phyloP scores from a whole-genome alignment of 257 asterid species.

The Solanum ahanhuiri region DNA sequence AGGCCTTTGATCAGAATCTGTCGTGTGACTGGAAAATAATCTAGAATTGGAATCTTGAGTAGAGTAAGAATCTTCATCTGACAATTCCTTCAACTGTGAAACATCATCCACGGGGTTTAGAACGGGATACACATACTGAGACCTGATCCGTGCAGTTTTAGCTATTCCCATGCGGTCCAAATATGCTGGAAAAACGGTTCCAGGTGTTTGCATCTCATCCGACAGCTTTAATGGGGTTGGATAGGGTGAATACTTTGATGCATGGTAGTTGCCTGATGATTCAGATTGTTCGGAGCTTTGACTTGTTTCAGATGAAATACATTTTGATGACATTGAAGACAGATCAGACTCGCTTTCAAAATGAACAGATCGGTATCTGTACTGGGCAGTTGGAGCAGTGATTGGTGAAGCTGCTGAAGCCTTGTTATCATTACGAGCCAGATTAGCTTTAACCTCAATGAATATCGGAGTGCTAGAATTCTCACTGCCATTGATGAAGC shows the following conservation, averaged over 20 bases:
- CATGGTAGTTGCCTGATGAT: conserved; percentile 13
- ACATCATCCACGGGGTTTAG: conserved; percentile 32
- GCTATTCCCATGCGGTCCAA: conserved; percentile 30
- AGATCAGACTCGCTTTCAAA: conserved; percentile 9
- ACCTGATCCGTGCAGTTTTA: conserved; percentile 41
- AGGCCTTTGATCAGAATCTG: conserved; percentile 14
- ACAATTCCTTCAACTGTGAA: conserved; percentile 30
- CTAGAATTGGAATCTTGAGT: conserved; percentile 1
- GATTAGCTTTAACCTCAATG: background rate
- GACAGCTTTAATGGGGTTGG: conserved; percentile 70
- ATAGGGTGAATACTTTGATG: conserved; percentile 42
- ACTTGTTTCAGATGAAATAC: conserved; percentile 34
- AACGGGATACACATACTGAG: conserved; percentile 56
- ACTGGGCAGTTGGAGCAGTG: conserved; percentile 19
- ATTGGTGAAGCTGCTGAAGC: conserved; percentile 27
- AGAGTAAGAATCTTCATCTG: conserved; percentile 27
- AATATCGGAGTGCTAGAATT: background rate
- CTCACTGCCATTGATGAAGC: conserved; percentile 15
- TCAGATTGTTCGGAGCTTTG: conserved; percentile 22
- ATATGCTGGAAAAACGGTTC: conserved; percentile 67
- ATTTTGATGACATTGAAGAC: conserved; percentile 26
- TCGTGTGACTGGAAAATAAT: background rate
- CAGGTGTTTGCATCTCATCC: conserved; percentile 92
- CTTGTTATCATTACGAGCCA: conserved; percentile 4
- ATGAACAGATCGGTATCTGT: conserved; percentile 35